These are phyloP conservation scores for Stenogyne calaminthoides DNA, from an alignment of 305 asterid species.

Conservation along the genomic window DNA sequence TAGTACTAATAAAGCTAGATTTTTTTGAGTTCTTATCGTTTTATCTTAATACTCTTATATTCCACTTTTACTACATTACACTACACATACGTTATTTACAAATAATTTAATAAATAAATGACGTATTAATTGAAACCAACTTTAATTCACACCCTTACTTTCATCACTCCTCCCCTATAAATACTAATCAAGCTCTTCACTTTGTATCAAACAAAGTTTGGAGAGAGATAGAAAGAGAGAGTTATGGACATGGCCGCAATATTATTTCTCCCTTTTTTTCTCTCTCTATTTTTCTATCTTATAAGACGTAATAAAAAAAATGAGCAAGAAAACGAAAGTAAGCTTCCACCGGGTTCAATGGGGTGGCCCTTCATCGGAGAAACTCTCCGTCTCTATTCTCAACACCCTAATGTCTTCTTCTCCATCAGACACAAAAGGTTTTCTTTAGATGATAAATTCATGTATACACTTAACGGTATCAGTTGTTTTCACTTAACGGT, in stretches of 20 bases:
- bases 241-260: conserved; percentile 29
- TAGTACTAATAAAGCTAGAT: too few species aligned
- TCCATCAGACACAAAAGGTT: conserved; percentile 61
- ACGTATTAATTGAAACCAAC: too few species aligned
- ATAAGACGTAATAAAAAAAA: conserved; percentile 22
- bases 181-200: conserved; percentile 24
- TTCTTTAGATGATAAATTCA: too few species aligned
- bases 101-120: too few species aligned
- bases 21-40: too few species aligned
- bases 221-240: background rate
- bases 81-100: too few species aligned
- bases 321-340: conserved; percentile 20
- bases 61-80: too few species aligned
- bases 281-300: conserved; percentile 29
- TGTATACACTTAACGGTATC: too few species aligned
- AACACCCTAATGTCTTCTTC: conserved; percentile 68
- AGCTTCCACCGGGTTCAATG: conserved; percentile 92
- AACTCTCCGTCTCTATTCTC: conserved; percentile 83
- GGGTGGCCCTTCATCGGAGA: conserved; percentile 92
- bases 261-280: conserved; percentile 24
- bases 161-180: conserved; percentile 25
- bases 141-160: too few species aligned
- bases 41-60: too few species aligned
- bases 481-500: too few species aligned
- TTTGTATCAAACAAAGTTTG: background rate